phyloP scores from a whole-genome alignment of 2,329 filamentous ascomycete species.

The Penicillium psychrosexuale region DNA sequence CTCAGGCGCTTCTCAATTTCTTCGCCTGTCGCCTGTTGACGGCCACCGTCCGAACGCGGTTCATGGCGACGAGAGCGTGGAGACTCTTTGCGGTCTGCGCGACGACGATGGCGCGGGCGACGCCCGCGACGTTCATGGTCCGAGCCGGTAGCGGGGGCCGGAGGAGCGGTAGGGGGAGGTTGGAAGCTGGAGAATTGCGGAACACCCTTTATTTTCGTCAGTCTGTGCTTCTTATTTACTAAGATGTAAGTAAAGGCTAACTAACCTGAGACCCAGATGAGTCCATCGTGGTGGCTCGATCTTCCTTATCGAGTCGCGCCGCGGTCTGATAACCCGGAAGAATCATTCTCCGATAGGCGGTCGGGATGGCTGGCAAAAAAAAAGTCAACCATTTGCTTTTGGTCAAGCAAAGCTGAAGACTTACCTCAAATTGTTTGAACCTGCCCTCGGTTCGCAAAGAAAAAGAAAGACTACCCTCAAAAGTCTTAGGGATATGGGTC shows the following conservation, averaged over 20 bases:
- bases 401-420: not conserved
- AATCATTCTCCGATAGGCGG: conserved; percentile 20
- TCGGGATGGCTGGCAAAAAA: conserved; percentile 27
- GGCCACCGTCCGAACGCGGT: not conserved
- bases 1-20: not conserved
- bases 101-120: conserved; percentile 14
- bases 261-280: conserved; percentile 35
- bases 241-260: not conserved
- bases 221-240: not conserved
- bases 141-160: conserved; percentile 20
- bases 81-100: not conserved
- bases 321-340: conserved; percentile 23
- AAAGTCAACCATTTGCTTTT: conserved; percentile 25
- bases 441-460: not conserved
- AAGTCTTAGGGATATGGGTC: conserved; percentile 1
- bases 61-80: not conserved
- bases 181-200: conserved; percentile 77
- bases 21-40: no score
- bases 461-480: not conserved
- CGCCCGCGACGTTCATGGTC: conserved; percentile 18
- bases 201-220: conserved; percentile 39
- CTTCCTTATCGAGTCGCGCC: conserved; percentile 7
- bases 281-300: conserved; percentile 35
- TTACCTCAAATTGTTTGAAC: conserved; percentile 3
- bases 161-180: conserved; percentile 41